Base-by-base conservation (phyloP, 768 basidiomycete species). In the Suillus subluteus region DNA sequence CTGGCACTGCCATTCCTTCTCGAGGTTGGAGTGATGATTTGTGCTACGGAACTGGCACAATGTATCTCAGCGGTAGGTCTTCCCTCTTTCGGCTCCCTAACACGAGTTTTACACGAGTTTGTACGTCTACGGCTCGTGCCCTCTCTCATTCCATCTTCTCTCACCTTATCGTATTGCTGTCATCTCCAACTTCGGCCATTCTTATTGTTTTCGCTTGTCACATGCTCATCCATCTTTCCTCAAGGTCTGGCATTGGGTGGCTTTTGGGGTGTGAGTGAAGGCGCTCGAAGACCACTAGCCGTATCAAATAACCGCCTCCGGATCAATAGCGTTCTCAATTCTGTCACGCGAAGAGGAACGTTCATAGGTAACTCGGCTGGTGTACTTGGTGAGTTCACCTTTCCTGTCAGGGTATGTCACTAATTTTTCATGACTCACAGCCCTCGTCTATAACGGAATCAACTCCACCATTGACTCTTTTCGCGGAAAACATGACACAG, bases 1-100 rank as follows among this genome's bases (percentile, higher is more conserved):
- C 93, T 72, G 87, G 85, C 72, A 95, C 93, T 67, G 96, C 96
- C 66, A 87, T 99, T 70, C 96, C 96, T 72, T 93, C 91, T 77
- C 85, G 98, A 83, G 96, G 98, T 69, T 99, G 95, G 96, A 94
- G 95, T 82, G 98, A 99, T 83, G 98, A 99, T 83, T 82, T 99
- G 67, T 98, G 96, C 87, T 98, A 99, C 81, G 98, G 98, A 75
- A 98, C 96, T 73, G 98, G 98, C 69, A 96, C 96, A 71, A 98
- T 96, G 83, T 99, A 99, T 88, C 89, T 99, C 65, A 87, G 92
- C 79, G 97, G 97, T 98, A 76, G 76, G 94, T 90, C 68, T 62
- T 67, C 65, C 84, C 84, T 86, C 86, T 84, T 86, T 87, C 84
- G 86, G 82, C 82, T 86, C 74, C 68, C 70, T 41, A 62, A 73